These are phyloP conservation scores for Diplogelasinospora grovesii DNA, from an alignment of 495 filamentous ascomycete species.

Conservation along the genomic window DNA sequence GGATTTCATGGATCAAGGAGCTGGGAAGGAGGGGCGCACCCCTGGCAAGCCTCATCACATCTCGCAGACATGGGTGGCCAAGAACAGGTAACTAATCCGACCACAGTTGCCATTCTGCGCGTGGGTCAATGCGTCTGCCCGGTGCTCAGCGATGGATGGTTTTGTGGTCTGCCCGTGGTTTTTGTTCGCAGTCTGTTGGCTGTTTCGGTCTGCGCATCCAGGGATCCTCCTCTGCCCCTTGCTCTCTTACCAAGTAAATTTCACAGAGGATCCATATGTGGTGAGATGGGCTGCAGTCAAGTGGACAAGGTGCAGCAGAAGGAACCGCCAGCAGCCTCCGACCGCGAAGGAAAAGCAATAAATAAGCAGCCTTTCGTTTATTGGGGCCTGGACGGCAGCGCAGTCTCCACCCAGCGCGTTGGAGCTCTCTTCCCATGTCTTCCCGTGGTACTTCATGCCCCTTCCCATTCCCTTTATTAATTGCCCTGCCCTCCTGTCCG, in stretches of 20 bases:
- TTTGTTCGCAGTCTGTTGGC: neutral
- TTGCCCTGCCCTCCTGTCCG: neutral
- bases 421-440: neutral
- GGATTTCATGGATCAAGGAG: too few species aligned
- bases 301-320: neutral
- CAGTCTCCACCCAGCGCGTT: neutral
- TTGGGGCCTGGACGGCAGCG: slow-evolving; percentile 6
- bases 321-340: neutral
- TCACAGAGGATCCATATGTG: neutral
- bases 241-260: neutral
- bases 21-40: too few species aligned
- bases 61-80: slow-evolving; percentile 13
- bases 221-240: neutral
- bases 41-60: slow-evolving; percentile 18
- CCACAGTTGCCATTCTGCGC: slow-evolving; percentile 6
- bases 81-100: slow-evolving; percentile 12
- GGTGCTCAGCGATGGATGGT: slow-evolving; percentile 6
- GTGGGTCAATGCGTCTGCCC: slow-evolving; percentile 23
- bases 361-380: too few species aligned
- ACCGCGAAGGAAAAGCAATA: slow-evolving; percentile 1
- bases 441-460: neutral
- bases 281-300: neutral
- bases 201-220: too few species aligned
- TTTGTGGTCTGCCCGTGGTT: too few species aligned
- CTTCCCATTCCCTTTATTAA: neutral